Conservation (phyloP, 2,329 filamentous ascomycete genomes). For the Colletotrichum sp. region DNA sequence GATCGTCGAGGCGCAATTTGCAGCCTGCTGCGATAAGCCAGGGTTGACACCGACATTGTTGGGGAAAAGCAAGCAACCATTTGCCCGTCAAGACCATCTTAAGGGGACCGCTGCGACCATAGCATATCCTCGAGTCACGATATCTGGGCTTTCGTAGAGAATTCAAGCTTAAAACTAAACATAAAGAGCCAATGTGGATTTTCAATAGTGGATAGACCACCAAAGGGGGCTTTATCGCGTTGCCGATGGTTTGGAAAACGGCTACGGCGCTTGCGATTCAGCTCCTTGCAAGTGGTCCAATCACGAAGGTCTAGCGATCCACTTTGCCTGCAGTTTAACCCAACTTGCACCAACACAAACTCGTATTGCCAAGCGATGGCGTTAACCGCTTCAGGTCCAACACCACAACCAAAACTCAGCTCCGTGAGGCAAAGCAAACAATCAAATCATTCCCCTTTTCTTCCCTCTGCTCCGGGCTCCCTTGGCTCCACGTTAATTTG, state of each 20-base stretch:
- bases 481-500: background rate
- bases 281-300: background rate
- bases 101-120: no score
- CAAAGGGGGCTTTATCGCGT: background rate
- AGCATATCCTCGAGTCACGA: background rate
- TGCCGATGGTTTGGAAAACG: background rate
- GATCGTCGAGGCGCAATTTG: background rate
- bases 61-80: background rate
- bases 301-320: background rate
- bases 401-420: background rate
- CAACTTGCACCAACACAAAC: background rate
- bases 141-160: background rate
- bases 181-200: background rate
- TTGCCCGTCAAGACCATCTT: no score
- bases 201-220: background rate
- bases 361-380: background rate
- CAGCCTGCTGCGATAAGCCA: background rate
- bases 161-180: background rate
- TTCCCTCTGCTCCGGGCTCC: background rate
- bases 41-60: background rate
- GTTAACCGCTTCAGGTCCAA: background rate
- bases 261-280: background rate
- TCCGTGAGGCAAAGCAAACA: background rate
- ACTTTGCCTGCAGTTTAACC: background rate
- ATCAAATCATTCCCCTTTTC: background rate